A percentile compares a stretch with the other conserved stretches of the same genome.
These are phyloP conservation scores for Ogataea henricii DNA, from an alignment of 805 yeast genomes.

Conservation along the genomic window DNA sequence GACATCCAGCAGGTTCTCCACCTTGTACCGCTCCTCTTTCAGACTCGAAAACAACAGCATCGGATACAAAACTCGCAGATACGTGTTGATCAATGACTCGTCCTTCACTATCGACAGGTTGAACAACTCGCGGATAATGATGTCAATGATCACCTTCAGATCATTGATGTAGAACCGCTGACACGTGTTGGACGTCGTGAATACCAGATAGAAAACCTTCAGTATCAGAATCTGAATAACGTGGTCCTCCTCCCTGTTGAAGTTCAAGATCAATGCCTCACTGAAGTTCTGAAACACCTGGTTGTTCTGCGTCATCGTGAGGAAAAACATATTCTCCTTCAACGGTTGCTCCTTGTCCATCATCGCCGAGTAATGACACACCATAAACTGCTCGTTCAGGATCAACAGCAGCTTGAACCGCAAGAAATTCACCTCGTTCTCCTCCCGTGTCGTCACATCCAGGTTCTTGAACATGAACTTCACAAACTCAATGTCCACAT, in stretches of 20 bases:
- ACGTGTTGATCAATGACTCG: constrained; percentile 64
- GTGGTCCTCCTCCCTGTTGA: constrained; percentile 75
- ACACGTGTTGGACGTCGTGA: constrained; percentile 64
- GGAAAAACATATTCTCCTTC: constrained; percentile 52
- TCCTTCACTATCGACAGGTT: constrained; percentile 60
- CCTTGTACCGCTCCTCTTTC: constrained; percentile 56
- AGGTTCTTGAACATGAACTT: constrained; percentile 49
- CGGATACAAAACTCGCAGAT: constrained; percentile 73
- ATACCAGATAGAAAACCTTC: constrained; percentile 72
- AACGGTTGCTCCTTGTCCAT: constrained; percentile 18
- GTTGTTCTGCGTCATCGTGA: constrained; percentile 48
- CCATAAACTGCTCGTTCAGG: constrained; percentile 86
- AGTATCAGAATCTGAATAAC: constrained; percentile 76
- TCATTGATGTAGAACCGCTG: constrained; percentile 82
- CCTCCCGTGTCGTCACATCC: constrained; percentile 42
- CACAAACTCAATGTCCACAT: constrained; percentile 47
- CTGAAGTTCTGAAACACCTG: constrained; percentile 54
- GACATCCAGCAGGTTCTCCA: constrained; percentile 50
- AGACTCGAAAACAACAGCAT: constrained; percentile 68
- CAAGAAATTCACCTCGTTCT: constrained; percentile 62
- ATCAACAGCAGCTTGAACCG: constrained; percentile 72
- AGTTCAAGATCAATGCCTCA: constrained; percentile 68
- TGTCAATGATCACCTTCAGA: constrained; percentile 79
- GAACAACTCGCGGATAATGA: constrained; percentile 74
- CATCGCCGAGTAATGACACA: constrained; percentile 42